phyloP scores from a whole-genome alignment of 2,329 filamentous ascomycete species.

The Orbilia javanica region DNA sequence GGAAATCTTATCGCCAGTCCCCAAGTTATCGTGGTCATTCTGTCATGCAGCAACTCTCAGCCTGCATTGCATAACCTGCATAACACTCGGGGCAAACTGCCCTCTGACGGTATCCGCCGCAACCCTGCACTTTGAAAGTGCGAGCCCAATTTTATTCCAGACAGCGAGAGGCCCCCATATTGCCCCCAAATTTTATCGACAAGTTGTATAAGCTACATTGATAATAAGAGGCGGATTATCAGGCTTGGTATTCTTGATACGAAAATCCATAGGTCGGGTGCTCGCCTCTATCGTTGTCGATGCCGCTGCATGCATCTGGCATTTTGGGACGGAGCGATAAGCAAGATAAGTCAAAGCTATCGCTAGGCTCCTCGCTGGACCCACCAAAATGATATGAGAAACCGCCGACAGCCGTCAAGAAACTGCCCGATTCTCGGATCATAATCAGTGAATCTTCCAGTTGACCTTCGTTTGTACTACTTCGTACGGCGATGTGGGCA shows the following conservation, averaged over 20 bases:
- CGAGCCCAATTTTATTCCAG: not conserved
- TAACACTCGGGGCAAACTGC: constrained; percentile 2
- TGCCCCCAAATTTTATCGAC: not conserved
- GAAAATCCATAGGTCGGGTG: constrained; percentile 19
- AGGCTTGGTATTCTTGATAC: constrained; percentile 31
- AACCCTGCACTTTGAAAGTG: constrained; percentile 11
- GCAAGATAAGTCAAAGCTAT: constrained; percentile 25
- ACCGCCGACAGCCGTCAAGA: constrained; percentile 34
- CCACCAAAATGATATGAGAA: constrained; percentile 27
- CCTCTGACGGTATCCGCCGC: constrained; percentile 38
- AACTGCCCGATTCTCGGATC: constrained; percentile 33
- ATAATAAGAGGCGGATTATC: constrained; percentile 32
- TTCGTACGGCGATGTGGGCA: constrained; percentile 31
- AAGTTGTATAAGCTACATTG: constrained; percentile 34
- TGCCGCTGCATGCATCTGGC: constrained; percentile 29
- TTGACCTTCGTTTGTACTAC: constrained; percentile 15
- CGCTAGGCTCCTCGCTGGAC: constrained; percentile 9
- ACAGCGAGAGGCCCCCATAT: constrained; percentile 16
- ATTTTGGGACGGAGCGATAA: constrained; percentile 38
- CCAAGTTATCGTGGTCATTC: constrained; percentile 6
- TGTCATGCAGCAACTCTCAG: constrained; percentile 16
- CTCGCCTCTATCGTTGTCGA: constrained; percentile 18
- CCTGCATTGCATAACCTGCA: constrained; percentile 19
- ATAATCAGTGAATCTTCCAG: constrained; percentile 15
- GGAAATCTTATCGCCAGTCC: constrained; percentile 8